A percentile compares a stretch with the other conserved stretches of the same genome.
Evolutionary conservation across 129 eudicot genomes (phyloP).

Genomic region (Helianthus annuus): DNA sequence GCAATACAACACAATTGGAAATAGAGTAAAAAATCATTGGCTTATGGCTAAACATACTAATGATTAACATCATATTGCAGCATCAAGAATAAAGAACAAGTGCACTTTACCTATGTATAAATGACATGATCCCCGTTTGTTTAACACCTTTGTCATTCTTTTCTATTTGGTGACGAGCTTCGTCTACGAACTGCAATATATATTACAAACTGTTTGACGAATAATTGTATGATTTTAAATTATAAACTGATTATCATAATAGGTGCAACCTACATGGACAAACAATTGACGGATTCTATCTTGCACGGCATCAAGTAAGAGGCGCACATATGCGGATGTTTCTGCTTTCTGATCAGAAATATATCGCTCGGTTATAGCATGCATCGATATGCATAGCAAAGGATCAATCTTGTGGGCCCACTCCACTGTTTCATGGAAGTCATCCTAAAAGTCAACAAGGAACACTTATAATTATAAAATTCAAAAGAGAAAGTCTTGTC

Average conservation of each 20-base stretch:
- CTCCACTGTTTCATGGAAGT: constrained; percentile 76
- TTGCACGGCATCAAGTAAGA: constrained; percentile 85
- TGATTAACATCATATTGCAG: constrained; percentile 1
- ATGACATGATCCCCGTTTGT: constrained; percentile 73
- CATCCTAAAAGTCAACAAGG: constrained; percentile 57
- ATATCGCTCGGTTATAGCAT: constrained; percentile 71
- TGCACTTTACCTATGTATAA: constrained; percentile 67
- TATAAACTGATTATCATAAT: neutral
- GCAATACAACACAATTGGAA: constrained; percentile 20
- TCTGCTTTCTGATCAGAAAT: constrained; percentile 70
- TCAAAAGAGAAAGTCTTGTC: neutral
- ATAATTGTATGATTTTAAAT: neutral
- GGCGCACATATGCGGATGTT: constrained; percentile 79
- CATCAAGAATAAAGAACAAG: neutral
- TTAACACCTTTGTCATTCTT: constrained; percentile 75
- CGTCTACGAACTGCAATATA: constrained; percentile 75
- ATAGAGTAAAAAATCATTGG: neutral
- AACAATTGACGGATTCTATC: constrained; percentile 69
- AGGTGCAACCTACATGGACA: constrained; percentile 52
- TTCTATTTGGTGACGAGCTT: constrained; percentile 92
- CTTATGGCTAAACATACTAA: neutral
- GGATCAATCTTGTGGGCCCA: constrained; percentile 92
- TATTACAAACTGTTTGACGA: neutral
- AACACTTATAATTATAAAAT: neutral
- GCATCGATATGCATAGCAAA: constrained; percentile 77